These are phyloP conservation scores for Silene noctiflora DNA, from an alignment of 179 eudicot species.

Conservation along the genomic window DNA sequence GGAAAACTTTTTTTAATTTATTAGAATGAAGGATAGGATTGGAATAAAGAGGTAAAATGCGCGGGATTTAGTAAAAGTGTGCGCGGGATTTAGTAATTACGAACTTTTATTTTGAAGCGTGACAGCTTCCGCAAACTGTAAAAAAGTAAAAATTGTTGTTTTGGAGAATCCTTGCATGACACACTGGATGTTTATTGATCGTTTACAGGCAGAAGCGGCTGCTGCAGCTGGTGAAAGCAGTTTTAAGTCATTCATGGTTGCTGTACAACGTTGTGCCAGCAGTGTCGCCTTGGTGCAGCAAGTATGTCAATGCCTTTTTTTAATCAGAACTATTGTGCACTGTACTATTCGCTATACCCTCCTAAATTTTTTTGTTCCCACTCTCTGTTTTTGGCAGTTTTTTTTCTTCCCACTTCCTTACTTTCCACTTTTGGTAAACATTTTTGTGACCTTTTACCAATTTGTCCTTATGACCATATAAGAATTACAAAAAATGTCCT, in stretches of 20 bases:
- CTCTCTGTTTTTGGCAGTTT: no score
- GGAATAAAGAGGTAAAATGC: no score
- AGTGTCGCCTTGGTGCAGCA: constrained; percentile 97
- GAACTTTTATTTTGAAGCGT: not conserved
- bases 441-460: no score
- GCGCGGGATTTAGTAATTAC: no score
- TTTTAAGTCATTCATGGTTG: constrained; percentile 96
- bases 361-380: no score
- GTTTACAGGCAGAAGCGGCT: constrained; percentile 91
- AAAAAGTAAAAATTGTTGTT: not conserved
- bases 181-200: constrained; percentile 16
- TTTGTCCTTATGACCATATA: no score
- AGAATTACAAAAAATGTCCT: no score
- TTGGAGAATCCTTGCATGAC: constrained; percentile 2
- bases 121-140: not conserved
- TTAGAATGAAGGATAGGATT: no score
- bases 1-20: no score
- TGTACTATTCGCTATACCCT: constrained; percentile 34
- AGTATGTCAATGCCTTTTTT: constrained; percentile 46
- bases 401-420: no score
- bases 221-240: constrained; percentile 99
- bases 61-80: no score
- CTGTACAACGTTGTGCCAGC: constrained; percentile 96
- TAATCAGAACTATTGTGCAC: not conserved
- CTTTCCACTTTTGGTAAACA: no score